A percentile compares a stretch with the other conserved stretches of the same genome.
phyloP scores from a whole-genome alignment of 768 basidiomycete genomes.

The Omphalotus guepiniiformis region DNA sequence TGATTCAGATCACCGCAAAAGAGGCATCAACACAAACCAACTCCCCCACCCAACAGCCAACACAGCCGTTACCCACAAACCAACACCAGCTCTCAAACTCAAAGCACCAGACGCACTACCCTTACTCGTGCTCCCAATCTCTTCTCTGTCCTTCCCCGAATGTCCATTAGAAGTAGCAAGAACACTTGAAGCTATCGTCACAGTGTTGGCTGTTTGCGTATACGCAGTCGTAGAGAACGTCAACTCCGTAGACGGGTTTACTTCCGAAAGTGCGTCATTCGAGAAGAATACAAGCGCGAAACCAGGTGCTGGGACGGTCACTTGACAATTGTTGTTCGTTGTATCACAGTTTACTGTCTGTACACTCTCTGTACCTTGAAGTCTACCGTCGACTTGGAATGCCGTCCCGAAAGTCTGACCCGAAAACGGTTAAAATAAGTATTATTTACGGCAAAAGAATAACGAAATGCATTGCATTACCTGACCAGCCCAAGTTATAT shows the following conservation, averaged over 20 bases:
- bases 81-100: no score
- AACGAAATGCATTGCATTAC: slow-evolving; percentile 24
- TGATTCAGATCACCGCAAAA: no score
- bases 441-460: slow-evolving; percentile 1
- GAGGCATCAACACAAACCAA: no score
- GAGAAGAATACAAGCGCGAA: slow-evolving; percentile 75
- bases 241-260: slow-evolving; percentile 25
- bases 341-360: slow-evolving; percentile 58
- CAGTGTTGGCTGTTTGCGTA: slow-evolving; percentile 24
- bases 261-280: slow-evolving; percentile 25
- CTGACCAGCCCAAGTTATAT: slow-evolving; percentile 79
- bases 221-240: slow-evolving; percentile 53
- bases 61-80: no score
- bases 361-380: slow-evolving; percentile 50
- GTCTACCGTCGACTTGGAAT: slow-evolving; percentile 65
- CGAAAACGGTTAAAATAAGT: not conserved
- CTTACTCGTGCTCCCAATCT: slow-evolving; percentile 24
- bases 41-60: no score
- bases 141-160: slow-evolving; percentile 18
- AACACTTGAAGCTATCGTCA: slow-evolving; percentile 29
- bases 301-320: slow-evolving; percentile 65
- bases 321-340: slow-evolving; percentile 44
- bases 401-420: slow-evolving; percentile 54
- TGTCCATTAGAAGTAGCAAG: slow-evolving; percentile 38
- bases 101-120: not conserved